Base-by-base conservation (phyloP, 2,329 filamentous ascomycete species). In the Diaporthe vexans region DNA sequence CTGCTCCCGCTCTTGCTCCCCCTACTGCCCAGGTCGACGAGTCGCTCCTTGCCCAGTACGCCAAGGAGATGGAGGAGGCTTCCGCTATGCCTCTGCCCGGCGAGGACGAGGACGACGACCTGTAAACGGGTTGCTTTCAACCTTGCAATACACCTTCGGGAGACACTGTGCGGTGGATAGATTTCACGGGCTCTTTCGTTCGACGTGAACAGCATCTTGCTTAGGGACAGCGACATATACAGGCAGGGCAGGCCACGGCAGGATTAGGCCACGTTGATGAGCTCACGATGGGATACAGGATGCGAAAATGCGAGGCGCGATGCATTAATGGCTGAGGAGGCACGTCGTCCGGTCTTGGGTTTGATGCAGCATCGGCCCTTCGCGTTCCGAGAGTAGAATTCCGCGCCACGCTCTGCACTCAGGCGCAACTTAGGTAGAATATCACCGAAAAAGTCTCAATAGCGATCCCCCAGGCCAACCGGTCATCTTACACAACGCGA, bases 11-110 rank as follows among this genome's bases (percentile, higher is more conserved):
- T 80, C 93, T 99, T 80, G 97, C 96, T 79, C 97, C 97, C 80
- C 95, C 97, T 76, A 96, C 97, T 84, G 95, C 96, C 80, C 88
- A 92, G 83, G 94, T 99, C 86, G 95, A 98, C 87, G 90, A 94
- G 86, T 90, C 88, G 73, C 92, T 97, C 78, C 90, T 98, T 81
- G 89, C 91, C 80, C 85, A 94, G 88, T 97, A 97, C 90, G 88
- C 93, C 85, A 88, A 93, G 86, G 97, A 99, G 90, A 97, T 99
- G 94, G 86, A 91, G 76, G 90, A 89, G 68, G 97, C 97, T 77
- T 91, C 93, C 77, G 80, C 89, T 77, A 91, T 94, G 91, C 95
- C 97, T 81, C 94, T 99, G 81, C 97, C 97, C 79, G 95, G 95
- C 82, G 97, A 98, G 91, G 94, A 97, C 79, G 96, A 98, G 80